A percentile compares a stretch with the other conserved stretches of the same genome.
These are phyloP conservation scores for Nicotiana attenuata DNA, from an alignment of 257 asterid genomes.

Conservation along the genomic window DNA sequence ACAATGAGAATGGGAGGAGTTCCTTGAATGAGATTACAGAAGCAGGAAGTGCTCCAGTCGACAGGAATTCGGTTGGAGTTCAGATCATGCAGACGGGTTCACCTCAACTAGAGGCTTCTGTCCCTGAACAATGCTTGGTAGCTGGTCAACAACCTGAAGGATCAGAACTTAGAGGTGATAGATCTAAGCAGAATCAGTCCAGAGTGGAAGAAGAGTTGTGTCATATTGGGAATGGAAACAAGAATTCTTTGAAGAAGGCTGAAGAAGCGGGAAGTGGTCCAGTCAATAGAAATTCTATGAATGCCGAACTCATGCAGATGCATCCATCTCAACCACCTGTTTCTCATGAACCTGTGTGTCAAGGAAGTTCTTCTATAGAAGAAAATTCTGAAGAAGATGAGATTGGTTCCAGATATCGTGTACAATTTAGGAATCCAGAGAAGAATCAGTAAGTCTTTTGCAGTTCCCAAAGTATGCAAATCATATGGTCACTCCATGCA, in stretches of 20 bases:
- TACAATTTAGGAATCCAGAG: slow-evolving; percentile 32
- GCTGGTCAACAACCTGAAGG: slow-evolving; percentile 18
- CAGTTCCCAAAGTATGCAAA: background rate
- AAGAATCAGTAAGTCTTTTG: slow-evolving; percentile 34
- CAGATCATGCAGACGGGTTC: background rate
- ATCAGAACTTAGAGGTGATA: slow-evolving; percentile 9
- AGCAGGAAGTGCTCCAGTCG: background rate
- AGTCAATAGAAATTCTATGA: slow-evolving; percentile 4
- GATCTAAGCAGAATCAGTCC: slow-evolving; percentile 15
- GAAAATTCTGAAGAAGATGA: slow-evolving; percentile 50
- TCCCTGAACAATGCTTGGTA: slow-evolving; percentile 14
- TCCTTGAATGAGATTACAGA: background rate
- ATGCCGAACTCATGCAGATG: slow-evolving; percentile 20
- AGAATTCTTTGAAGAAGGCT: slow-evolving; percentile 16
- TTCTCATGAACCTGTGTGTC: slow-evolving; percentile 11
- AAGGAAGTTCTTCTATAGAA: slow-evolving; percentile 26
- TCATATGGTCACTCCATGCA: background rate
- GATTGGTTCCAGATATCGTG: slow-evolving; percentile 26
- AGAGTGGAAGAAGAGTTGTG: slow-evolving; percentile 15
- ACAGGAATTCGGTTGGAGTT: background rate
- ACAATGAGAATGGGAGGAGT: slow-evolving; percentile 2
- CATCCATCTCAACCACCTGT: slow-evolving; percentile 17
- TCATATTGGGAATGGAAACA: slow-evolving; percentile 24
- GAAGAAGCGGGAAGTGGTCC: slow-evolving; percentile 11
- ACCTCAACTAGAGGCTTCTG: slow-evolving; percentile 4